A percentile compares a stretch with the other conserved stretches of the same genome.
Conservation (phyloP, 805 yeast genomes). For the Wickerhamomyces hampshirensis region DNA sequence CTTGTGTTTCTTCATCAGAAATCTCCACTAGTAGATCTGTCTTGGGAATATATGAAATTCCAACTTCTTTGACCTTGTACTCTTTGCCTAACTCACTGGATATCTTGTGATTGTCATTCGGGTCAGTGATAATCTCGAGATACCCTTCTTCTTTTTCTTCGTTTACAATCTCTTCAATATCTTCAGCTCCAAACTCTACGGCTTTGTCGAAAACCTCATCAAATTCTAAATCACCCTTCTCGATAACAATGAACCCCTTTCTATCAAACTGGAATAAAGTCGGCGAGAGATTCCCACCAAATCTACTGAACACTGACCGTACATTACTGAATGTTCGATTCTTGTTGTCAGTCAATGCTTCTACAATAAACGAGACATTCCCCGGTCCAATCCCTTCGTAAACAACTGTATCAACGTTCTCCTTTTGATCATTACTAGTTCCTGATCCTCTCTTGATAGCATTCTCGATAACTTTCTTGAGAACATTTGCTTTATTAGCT, state of each 20-base stretch:
- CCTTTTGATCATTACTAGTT: conserved; percentile 41
- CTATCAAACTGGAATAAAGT: conserved; percentile 72
- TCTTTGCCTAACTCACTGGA: conserved; percentile 50
- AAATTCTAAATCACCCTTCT: conserved; percentile 33
- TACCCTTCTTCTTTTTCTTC: conserved; percentile 22
- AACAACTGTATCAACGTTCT: conserved; percentile 47
- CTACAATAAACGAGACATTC: conserved; percentile 81
- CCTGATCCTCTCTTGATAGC: conserved; percentile 87
- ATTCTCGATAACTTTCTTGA: conserved; percentile 80
- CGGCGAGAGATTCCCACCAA: conserved; percentile 69
- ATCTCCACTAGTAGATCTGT: conserved; percentile 54
- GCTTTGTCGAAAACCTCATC: conserved; percentile 74
- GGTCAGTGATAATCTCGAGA: conserved; percentile 57
- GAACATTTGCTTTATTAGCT: conserved; percentile 71
- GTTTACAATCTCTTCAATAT: conserved; percentile 48
- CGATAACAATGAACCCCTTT: conserved; percentile 66
- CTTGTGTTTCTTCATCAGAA: conserved; percentile 45
- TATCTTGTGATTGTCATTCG: conserved; percentile 55
- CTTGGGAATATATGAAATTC: conserved; percentile 62
- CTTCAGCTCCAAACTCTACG: conserved; percentile 72
- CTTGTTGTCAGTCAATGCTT: conserved; percentile 85
- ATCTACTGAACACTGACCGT: conserved; percentile 68
- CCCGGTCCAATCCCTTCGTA: conserved; percentile 95
- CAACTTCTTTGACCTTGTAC: conserved; percentile 64
- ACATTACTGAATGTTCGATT: conserved; percentile 74